phyloP scores from a whole-genome alignment of 1,139 yeast species.

The Kodamaea sp. region DNA sequence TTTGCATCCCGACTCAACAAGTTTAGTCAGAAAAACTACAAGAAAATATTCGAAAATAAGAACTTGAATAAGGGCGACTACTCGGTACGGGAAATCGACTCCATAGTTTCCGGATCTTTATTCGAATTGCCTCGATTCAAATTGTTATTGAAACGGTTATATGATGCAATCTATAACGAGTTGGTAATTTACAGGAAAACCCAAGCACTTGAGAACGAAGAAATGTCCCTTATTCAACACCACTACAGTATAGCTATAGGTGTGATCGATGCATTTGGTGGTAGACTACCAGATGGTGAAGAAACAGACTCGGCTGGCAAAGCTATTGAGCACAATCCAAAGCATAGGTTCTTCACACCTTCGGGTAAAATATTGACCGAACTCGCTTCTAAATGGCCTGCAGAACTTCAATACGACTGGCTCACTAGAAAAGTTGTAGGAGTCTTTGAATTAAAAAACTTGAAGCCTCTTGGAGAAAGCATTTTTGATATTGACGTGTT shows the following conservation, averaged over 20 bases:
- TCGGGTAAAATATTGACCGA: slow-evolving; percentile 87
- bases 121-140: slow-evolving; percentile 68
- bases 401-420: slow-evolving; percentile 88
- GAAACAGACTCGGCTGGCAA: slow-evolving; percentile 17
- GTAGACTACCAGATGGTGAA: slow-evolving; percentile 34
- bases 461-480: slow-evolving; percentile 29
- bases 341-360: slow-evolving; percentile 78
- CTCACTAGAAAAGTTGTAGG: slow-evolving; percentile 80
- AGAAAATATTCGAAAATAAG: slow-evolving; percentile 40
- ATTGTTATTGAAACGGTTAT: slow-evolving; percentile 62
- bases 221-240: slow-evolving; percentile 26
- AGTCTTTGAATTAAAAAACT: slow-evolving; percentile 57
- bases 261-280: slow-evolving; percentile 83
- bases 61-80: slow-evolving; percentile 38
- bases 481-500: slow-evolving; percentile 50
- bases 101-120: slow-evolving; percentile 67
- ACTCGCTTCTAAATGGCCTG: slow-evolving; percentile 84
- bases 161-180: slow-evolving; percentile 21
- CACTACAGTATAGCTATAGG: slow-evolving; percentile 57
- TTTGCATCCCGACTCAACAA: slow-evolving; percentile 46
- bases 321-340: slow-evolving; percentile 1
- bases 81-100: slow-evolving; percentile 62
- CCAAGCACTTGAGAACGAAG: slow-evolving; percentile 10
- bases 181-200: slow-evolving; percentile 9
- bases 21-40: slow-evolving; percentile 47